Evolutionary conservation across 2,329 filamentous ascomycete genomes (phyloP), one percentile per base, ranked within the genome.

Genomic region (Fusarium sp.): DNA sequence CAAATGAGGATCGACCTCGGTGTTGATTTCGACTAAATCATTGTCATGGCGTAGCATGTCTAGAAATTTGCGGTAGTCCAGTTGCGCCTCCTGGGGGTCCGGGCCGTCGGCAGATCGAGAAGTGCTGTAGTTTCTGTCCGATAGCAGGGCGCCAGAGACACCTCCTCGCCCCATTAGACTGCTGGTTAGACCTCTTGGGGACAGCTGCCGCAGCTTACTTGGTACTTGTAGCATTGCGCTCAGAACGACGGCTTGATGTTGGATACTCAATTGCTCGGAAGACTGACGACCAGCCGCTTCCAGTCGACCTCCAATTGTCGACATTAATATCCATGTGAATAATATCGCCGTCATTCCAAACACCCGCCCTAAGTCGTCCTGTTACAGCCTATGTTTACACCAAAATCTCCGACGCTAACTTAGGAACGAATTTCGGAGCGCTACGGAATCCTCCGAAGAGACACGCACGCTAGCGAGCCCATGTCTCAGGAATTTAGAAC

Each of bases 11-110:
- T 86, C 83, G 15, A 83, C 71, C 42, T 82, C 78, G 1, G 75
- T 65, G 47, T 84, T 77, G 64, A 86, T 85, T 47, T 86, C 83
- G 20, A 81, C 79, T 4, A 86, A 72, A 69, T 86, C 84, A 36
- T 77, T 73, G 62, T 87, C 84, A 10, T 70, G 50, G 22, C 59
- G 58, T 10, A 71, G 59, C 0, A 47, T 29, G 7, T 71, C 67
- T 27, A 72, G 41, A 3, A 69, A 73, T 6, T 33, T 57, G 20
- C 70, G 70, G 13, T 71, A 73, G 38, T 68, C 65, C 13, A 68
- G 62, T 18, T 64, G 63, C 4, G 63, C 72, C 27, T 55, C 29
- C 45, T 55, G 52, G 38, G 38, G 52, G 38, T 55, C 52, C 6
- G 52, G 52, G 13, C 8, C n/a, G 7, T 31, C 7, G 45, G 18